These are phyloP conservation scores for Trypanosoma melophagium DNA, from an alignment of 208 protist genomes.

Conservation along the genomic window DNA sequence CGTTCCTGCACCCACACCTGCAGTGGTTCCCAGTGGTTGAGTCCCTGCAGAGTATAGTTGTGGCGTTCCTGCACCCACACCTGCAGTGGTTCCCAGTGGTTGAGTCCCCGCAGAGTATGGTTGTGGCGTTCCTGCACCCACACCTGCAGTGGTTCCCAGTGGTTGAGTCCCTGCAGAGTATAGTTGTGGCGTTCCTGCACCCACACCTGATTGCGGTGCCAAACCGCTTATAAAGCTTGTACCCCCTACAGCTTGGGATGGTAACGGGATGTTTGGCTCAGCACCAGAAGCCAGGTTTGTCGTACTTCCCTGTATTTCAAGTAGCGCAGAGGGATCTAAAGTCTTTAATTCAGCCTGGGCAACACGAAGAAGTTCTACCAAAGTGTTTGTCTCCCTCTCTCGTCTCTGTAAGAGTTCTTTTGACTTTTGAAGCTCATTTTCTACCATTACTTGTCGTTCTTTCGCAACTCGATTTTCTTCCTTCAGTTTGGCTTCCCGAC, in stretches of 20 bases:
- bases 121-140: no score
- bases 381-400: conserved; percentile 53
- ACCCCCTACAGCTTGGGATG: not conserved
- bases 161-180: no score
- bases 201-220: no score
- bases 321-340: conserved; percentile 33
- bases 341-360: conserved; percentile 53
- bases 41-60: no score
- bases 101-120: no score
- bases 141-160: no score
- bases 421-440: conserved; percentile 33
- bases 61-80: no score
- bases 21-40: no score
- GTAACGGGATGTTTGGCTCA: not conserved
- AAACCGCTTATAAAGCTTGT: no score
- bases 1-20: no score
- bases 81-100: no score
- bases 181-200: no score
- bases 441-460: conserved; percentile 33
- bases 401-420: conserved; percentile 35
- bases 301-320: conserved; percentile 21
- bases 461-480: conserved; percentile 43
- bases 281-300: not conserved
- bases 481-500: conserved; percentile 39
- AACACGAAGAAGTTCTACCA: conserved; percentile 44